Base-by-base conservation (phyloP, 2,329 filamentous ascomycete species). In the Neofusicoccum sp. region DNA sequence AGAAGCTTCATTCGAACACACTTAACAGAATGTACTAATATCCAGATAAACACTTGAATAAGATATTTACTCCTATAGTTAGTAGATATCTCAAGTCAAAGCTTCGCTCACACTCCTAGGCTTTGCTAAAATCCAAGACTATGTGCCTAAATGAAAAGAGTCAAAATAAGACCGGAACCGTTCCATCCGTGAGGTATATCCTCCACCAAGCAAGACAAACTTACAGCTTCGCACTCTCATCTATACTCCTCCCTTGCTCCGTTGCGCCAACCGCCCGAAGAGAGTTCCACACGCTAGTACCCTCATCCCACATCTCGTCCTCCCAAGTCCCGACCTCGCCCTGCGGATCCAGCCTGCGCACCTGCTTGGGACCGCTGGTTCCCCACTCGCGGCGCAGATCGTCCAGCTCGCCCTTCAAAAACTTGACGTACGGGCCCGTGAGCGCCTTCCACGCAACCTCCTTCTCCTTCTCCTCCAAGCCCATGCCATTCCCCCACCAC, bases 401-500 rank as follows among this genome's bases (percentile, higher is more conserved):
- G n/a, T 71, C 49, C 53, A 75, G 64, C n/a, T 75, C 63, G 2
- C 78, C 77, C 2, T 68, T 69, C 5, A 81, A 63, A 63, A 80
- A 81, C 6, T 61, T 66, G 0, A 72, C 71, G 30, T 80, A 72
- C 1, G 70, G 68, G 24, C 70, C 66, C 51, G 78, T 75, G 60
- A 79, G 76, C 2, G 70, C 69, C 33, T 64, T 59, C 11, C 65
- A 68, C 0, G 80, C 69, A 16, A 79, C 61, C 5, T 53, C 51
- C 66, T 82, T 81, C 68, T 86, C 83, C 7, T 68, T 64, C 0
- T 68, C 67, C 6, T 69, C 74, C 56, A 85, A 61, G 20, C 40
- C 47, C 58, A 44, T 53, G 0, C 65, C 61, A 63, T 80, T 77
- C 0, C 83, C 83, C 77, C 78, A 85, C 61, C 84, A 82, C 83